A percentile compares a stretch with the other conserved stretches of the same genome.
Conservation (phyloP, 495 filamentous ascomycete species). For the Penicillium parvum region DNA sequence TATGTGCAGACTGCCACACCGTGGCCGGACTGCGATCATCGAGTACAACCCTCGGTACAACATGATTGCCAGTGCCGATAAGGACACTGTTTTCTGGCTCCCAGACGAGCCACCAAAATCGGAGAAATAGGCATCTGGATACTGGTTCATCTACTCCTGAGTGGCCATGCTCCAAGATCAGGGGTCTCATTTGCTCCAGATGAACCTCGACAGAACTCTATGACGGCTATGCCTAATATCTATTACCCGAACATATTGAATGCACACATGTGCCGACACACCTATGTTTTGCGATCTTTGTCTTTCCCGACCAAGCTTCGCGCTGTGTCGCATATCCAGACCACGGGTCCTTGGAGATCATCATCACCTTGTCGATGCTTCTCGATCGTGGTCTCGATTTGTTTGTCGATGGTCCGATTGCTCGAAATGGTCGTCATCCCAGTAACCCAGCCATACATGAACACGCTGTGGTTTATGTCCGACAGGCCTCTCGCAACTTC, state of each 20-base stretch:
- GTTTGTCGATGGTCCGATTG: conserved; percentile 60
- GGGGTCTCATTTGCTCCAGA: too few relatives aligned
- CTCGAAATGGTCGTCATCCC: conserved; percentile 60
- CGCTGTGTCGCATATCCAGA: conserved; percentile 61
- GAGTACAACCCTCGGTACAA: conserved; percentile 89
- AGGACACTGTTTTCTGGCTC: conserved; percentile 85
- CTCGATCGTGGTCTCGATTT: conserved; percentile 54
- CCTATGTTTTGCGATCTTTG: conserved; percentile 40
- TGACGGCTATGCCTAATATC: background rate
- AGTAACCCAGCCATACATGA: conserved; percentile 62
- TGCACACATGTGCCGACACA: background rate
- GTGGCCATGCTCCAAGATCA: too few relatives aligned
- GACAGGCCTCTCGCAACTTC: conserved; percentile 46
- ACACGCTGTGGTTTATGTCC: conserved; percentile 62
- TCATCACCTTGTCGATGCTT: conserved; percentile 33
- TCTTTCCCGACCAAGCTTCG: conserved; percentile 64
- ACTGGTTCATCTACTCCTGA: too few relatives aligned
- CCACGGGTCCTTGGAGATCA: conserved; percentile 47
- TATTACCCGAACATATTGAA: background rate
- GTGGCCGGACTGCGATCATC: conserved; percentile 65
- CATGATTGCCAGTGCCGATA: conserved; percentile 81
- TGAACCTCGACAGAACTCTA: too few relatives aligned
- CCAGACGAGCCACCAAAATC: conserved; percentile 47
- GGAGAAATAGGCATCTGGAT: conserved; percentile 29
- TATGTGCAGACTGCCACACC: conserved; percentile 56